Evolutionary conservation across 2,329 filamentous ascomycete species (phyloP).

Genomic region (Exophiala xenobiotica): DNA sequence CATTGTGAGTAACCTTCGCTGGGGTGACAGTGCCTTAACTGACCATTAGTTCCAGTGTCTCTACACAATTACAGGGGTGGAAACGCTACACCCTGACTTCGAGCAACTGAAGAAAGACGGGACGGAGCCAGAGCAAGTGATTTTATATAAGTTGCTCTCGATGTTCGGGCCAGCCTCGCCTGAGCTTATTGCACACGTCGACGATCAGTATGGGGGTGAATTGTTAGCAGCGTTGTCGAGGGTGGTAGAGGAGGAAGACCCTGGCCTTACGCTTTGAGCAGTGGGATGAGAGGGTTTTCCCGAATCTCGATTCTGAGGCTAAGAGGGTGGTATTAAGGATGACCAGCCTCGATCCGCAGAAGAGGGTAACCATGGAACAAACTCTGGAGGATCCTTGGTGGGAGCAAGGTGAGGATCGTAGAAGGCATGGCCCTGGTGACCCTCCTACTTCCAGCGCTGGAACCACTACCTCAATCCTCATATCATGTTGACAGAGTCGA

Average conservation of each 20-base stretch:
- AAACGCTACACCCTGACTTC: constrained; percentile 33
- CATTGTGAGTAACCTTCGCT: constrained; percentile 13
- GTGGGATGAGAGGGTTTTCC: constrained; percentile 33
- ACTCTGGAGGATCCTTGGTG: constrained; percentile 24
- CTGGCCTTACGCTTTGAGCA: constrained; percentile 30
- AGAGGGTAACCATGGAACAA: constrained; percentile 31
- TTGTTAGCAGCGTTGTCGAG: constrained; percentile 6
- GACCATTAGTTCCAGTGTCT: constrained; percentile 23
- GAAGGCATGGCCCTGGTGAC: too few relatives aligned
- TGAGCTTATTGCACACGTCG: constrained; percentile 33
- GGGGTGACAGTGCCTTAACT: constrained; percentile 4
- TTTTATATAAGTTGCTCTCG: constrained; percentile 33
- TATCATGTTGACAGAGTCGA: not conserved
- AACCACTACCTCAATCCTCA: too few relatives aligned
- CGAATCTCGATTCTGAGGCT: constrained; percentile 23
- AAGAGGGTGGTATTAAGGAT: not conserved
- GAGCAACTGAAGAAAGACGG: constrained; percentile 27
- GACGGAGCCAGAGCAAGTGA: constrained; percentile 32
- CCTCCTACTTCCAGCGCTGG: too few relatives aligned
- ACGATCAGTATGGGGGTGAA: constrained; percentile 30
- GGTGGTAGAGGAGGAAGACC: constrained; percentile 11
- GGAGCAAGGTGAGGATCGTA: too few relatives aligned
- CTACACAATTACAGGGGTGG: constrained; percentile 31
- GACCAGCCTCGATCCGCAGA: constrained; percentile 30
- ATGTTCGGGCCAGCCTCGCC: constrained; percentile 32